Percentiles rank a stretch among this genome's conserved stretches.
phyloP scores from a whole-genome alignment of 352 stramenopile species.

The Pythium aristosporum region DNA sequence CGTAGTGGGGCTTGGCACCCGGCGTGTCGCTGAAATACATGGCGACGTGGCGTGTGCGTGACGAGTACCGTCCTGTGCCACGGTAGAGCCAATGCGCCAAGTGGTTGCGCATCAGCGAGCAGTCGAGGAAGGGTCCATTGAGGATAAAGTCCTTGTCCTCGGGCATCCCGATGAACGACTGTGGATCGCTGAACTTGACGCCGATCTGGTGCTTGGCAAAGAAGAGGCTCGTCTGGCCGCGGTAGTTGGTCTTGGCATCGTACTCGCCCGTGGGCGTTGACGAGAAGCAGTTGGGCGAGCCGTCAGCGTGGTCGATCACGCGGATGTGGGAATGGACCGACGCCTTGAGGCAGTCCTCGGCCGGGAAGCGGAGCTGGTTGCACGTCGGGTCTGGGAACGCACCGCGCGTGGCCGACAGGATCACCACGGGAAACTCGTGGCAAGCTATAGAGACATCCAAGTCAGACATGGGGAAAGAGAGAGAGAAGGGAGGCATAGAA shows the following conservation, averaged over 20 bases:
- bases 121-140: slow-evolving; percentile 75
- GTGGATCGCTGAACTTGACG: slow-evolving; percentile 53
- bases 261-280: slow-evolving; percentile 40
- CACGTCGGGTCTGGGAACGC: slow-evolving; percentile 69
- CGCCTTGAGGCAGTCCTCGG: slow-evolving; percentile 66
- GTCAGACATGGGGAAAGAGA: neutral
- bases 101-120: slow-evolving; percentile 73
- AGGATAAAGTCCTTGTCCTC: slow-evolving; percentile 70
- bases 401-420: slow-evolving; percentile 51
- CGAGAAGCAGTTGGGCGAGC: slow-evolving; percentile 57
- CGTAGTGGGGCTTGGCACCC: slow-evolving; percentile 35
- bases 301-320: slow-evolving; percentile 59
- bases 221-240: slow-evolving; percentile 73
- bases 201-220: slow-evolving; percentile 80
- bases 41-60: slow-evolving; percentile 58
- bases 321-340: slow-evolving; percentile 48
- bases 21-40: slow-evolving; percentile 60
- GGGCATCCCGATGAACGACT: slow-evolving; percentile 54
- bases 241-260: slow-evolving; percentile 66
- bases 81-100: slow-evolving; percentile 78
- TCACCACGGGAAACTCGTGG: slow-evolving; percentile 69
- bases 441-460: slow-evolving; percentile 29
- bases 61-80: slow-evolving; percentile 63
- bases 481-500: neutral
- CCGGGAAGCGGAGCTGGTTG: slow-evolving; percentile 67